Percentiles rank a stretch among this genome's conserved stretches.
Evolutionary conservation across 2,329 filamentous ascomycete genomes (phyloP).

Genomic region (Calonectria hawksworthii): DNA sequence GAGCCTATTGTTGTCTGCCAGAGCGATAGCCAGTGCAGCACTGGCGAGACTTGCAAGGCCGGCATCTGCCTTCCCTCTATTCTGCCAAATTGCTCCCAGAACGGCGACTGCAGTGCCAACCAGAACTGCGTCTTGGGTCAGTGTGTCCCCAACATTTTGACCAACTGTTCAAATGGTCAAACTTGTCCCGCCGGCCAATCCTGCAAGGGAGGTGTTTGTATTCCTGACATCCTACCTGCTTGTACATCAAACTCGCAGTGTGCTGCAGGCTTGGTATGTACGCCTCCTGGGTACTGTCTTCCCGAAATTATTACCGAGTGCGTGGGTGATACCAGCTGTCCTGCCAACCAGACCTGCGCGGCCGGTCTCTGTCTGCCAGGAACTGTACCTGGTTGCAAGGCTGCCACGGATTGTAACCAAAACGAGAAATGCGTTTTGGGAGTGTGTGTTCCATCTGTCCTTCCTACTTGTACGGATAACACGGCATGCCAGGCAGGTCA

Average conservation of each 20-base stretch:
- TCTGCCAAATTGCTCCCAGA: not conserved
- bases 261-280: not conserved
- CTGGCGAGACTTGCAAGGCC: not conserved
- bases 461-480: not conserved
- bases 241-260: not conserved
- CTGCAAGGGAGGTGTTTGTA: slow-evolving; percentile 10
- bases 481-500: not conserved
- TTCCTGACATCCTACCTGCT: not conserved
- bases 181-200: not conserved
- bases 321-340: not conserved
- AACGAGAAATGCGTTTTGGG: not conserved
- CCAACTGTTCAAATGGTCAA: not conserved
- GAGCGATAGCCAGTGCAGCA: not conserved
- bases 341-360: not conserved
- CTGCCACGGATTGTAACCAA: not conserved
- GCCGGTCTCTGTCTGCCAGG: slow-evolving; percentile 5
- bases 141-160: not conserved
- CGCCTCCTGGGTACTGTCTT: not conserved
- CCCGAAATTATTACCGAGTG: slow-evolving; percentile 1
- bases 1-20: not conserved
- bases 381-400: not conserved
- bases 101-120: not conserved
- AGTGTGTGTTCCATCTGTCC: not conserved
- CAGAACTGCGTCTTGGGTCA: not conserved
- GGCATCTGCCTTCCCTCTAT: not conserved